A percentile compares a stretch with the other conserved stretches of the same genome.
Evolutionary conservation across 1,284 basidiomycete species (phyloP).

Genomic region (Pseudozyma thailandica): DNA sequence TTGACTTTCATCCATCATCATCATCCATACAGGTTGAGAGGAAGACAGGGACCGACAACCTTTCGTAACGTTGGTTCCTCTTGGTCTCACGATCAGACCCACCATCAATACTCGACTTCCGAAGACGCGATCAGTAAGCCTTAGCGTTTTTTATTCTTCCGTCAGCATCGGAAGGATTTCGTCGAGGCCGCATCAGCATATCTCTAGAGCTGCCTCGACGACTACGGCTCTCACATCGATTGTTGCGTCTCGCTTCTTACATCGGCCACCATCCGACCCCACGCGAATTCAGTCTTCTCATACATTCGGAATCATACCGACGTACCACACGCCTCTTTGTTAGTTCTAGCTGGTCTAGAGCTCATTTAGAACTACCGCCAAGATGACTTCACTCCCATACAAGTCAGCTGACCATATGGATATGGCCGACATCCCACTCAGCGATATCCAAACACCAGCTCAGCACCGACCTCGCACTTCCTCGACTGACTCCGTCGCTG

Average conservation of each 20-base stretch:
- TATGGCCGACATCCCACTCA: constrained; percentile 48
- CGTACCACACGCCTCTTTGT: not conserved
- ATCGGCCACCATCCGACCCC: not conserved
- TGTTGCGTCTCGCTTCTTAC: not conserved
- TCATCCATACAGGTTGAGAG: too few relatives aligned
- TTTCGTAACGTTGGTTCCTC: too few relatives aligned
- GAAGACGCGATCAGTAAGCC: too few relatives aligned
- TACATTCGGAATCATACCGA: not conserved
- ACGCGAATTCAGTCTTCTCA: not conserved
- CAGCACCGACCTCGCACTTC: constrained; percentile 3
- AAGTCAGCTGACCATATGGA: constrained; percentile 35
- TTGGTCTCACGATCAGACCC: too few relatives aligned
- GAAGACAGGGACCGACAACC: too few relatives aligned
- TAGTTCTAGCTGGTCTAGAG: constrained; percentile 23
- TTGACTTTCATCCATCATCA: too few relatives aligned
- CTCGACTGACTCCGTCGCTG: constrained; percentile 13
- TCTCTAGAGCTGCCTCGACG: constrained; percentile 8
- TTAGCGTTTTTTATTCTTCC: too few relatives aligned
- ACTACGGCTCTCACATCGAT: not conserved
- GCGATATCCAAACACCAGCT: constrained; percentile 32
- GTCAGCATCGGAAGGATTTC: not conserved
- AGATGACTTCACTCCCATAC: constrained; percentile 54
- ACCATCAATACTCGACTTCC: too few relatives aligned
- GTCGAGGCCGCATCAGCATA: constrained; percentile 15
- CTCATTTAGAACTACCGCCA: not conserved